Evolutionary conservation across 1,139 yeast genomes (phyloP).

Genomic region (Protomyces arabidopsidicola): DNA sequence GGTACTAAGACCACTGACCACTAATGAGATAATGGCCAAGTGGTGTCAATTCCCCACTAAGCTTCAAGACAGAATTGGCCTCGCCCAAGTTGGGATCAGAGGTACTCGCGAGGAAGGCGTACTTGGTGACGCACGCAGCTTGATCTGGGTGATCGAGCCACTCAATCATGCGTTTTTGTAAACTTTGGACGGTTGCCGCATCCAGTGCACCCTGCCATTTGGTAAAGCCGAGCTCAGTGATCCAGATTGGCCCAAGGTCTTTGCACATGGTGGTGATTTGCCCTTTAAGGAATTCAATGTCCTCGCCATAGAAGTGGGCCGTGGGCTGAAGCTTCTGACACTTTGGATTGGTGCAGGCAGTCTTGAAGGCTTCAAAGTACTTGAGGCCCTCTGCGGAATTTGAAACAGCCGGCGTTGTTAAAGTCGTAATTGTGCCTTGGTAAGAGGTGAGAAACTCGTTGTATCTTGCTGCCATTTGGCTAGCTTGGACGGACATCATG

Average conservation of each 20-base stretch:
- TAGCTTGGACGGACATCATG: too few relatives aligned
- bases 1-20: too few relatives aligned
- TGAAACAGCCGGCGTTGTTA: conserved; percentile 11
- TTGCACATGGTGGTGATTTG: conserved; percentile 14
- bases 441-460: background rate
- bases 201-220: conserved; percentile 12
- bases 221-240: conserved; percentile 26
- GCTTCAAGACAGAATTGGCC: conserved; percentile 4
- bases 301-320: conserved; percentile 21
- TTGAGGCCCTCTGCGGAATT: conserved; percentile 17
- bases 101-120: conserved; percentile 22
- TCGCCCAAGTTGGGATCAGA: conserved; percentile 3
- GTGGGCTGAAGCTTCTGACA: background rate
- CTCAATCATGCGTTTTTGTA: conserved; percentile 10
- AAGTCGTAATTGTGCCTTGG: background rate
- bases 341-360: background rate
- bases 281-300: conserved; percentile 1
- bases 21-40: background rate
- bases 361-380: conserved; percentile 12
- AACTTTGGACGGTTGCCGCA: conserved; percentile 4
- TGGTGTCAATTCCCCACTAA: background rate
- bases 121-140: background rate
- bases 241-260: conserved; percentile 1
- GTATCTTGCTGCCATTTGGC: too few relatives aligned
- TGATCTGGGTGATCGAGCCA: conserved; percentile 12